Conservation (phyloP, 2,329 filamentous ascomycete species). For the Cylindrodendrum hubeiense region DNA sequence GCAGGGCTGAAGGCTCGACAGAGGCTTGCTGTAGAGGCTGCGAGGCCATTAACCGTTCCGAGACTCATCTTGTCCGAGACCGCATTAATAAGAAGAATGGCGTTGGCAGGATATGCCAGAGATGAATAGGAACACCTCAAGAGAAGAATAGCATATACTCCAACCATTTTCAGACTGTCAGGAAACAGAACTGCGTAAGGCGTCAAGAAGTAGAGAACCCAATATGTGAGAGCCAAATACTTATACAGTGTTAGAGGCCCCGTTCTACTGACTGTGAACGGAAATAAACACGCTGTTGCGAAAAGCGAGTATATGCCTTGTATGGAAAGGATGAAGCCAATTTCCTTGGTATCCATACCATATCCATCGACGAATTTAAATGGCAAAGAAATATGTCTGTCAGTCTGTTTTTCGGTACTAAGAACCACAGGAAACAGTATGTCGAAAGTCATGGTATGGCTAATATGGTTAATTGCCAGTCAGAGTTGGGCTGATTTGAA, state of each 20-base stretch:
- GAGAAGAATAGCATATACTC: conserved; percentile 82
- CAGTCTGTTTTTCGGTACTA: conserved; percentile 71
- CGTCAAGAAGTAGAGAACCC: conserved; percentile 86
- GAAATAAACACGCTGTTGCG: conserved; percentile 86
- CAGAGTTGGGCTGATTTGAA: too few species aligned
- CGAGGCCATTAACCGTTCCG: conserved; percentile 92
- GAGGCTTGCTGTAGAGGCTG: conserved; percentile 90
- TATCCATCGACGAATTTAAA: conserved; percentile 94
- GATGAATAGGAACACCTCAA: conserved; percentile 95
- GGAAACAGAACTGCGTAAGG: conserved; percentile 92
- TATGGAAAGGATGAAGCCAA: conserved; percentile 88
- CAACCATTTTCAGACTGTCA: conserved; percentile 74
- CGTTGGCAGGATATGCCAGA: conserved; percentile 90
- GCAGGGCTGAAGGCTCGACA: conserved; percentile 91
- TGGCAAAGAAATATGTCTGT: conserved; percentile 71
- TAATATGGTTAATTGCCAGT: conserved; percentile 52
- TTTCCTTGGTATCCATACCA: conserved; percentile 82
- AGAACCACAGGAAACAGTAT: conserved; percentile 93
- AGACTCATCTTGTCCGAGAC: conserved; percentile 86
- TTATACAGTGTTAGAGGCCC: conserved; percentile 87
- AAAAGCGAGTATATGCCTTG: conserved; percentile 93
- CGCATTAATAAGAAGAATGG: conserved; percentile 89
- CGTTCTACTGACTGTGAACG: conserved; percentile 78
- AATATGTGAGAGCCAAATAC: conserved; percentile 84
- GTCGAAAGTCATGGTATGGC: conserved; percentile 97